Evolutionary conservation across 225 moss, liverwort and hornwort species (phyloP).

Genomic region (Polytrichum formosum): DNA sequence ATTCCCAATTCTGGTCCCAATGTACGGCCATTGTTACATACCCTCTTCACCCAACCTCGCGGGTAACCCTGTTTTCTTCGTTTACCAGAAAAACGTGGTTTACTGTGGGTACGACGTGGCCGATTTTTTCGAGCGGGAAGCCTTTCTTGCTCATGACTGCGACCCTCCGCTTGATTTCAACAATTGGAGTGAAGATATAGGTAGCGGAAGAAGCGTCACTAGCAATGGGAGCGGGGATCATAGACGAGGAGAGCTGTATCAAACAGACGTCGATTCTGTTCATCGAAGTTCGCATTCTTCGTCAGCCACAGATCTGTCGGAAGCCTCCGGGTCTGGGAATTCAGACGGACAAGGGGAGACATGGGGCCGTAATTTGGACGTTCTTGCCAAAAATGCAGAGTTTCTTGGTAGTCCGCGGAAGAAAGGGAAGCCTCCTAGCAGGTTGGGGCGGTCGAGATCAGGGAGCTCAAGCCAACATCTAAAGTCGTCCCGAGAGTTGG

Average conservation of each 20-base stretch:
- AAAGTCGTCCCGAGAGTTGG: constrained; percentile 21
- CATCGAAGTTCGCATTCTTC: constrained; percentile 41
- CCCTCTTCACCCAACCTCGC: constrained; percentile 75
- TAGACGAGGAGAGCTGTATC: constrained; percentile 31
- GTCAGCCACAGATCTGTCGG: constrained; percentile 39
- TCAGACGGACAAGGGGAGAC: constrained; percentile 61
- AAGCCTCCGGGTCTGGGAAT: constrained; percentile 45
- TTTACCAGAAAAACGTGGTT: constrained; percentile 72
- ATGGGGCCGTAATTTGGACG: constrained; percentile 85
- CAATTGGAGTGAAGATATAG: constrained; percentile 53
- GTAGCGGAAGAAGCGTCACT: constrained; percentile 33
- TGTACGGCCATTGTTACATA: constrained; percentile 91
- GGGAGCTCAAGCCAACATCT: constrained; percentile 30
- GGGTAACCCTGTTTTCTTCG: constrained; percentile 87
- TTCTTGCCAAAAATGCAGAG: constrained; percentile 65
- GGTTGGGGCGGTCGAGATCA: constrained; percentile 58
- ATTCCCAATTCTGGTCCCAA: constrained; percentile 69
- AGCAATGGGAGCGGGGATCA: constrained; percentile 58
- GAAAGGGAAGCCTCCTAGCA: constrained; percentile 36
- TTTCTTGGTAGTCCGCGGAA: constrained; percentile 42
- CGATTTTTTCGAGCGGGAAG: constrained; percentile 84
- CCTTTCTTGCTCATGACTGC: constrained; percentile 64
- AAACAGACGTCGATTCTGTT: constrained; percentile 41
- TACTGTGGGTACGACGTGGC: constrained; percentile 87
- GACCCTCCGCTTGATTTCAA: constrained; percentile 59